A percentile compares a stretch with the other conserved stretches of the same genome.
These are phyloP conservation scores for Grigorovia humatica DNA, from an alignment of 805 yeast species.

Conservation along the genomic window DNA sequence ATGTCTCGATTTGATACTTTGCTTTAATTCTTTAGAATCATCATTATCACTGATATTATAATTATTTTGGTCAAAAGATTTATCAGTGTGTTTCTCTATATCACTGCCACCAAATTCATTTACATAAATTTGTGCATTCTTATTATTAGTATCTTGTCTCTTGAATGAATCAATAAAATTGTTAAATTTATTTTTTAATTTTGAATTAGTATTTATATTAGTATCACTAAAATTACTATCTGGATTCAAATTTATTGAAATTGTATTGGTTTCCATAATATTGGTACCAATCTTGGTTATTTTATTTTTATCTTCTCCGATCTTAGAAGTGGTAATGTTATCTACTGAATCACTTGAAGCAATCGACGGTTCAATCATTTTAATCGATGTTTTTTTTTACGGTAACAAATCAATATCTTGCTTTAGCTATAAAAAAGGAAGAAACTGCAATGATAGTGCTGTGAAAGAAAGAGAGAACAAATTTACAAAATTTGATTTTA, in stretches of 20 bases:
- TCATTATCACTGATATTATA: not conserved
- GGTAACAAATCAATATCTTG: too few relatives aligned
- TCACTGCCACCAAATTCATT: not conserved
- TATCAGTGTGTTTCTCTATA: not conserved
- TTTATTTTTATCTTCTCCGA: not conserved
- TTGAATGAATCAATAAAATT: slow-evolving; percentile 15
- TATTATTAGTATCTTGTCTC: slow-evolving; percentile 5
- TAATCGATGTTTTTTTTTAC: too few relatives aligned
- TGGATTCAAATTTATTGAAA: not conserved
- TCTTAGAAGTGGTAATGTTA: not conserved
- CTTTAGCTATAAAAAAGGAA: too few relatives aligned
- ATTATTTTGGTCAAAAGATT: not conserved
- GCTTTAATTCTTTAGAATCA: slow-evolving; percentile 21
- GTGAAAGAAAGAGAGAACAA: too few relatives aligned
- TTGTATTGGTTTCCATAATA: not conserved
- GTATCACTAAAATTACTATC: not conserved
- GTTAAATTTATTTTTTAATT: slow-evolving; percentile 8
- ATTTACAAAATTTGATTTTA: too few relatives aligned
- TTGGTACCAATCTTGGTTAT: not conserved
- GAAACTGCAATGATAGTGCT: too few relatives aligned
- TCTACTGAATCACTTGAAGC: not conserved
- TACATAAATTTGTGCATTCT: not conserved
- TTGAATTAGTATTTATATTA: slow-evolving; percentile 7
- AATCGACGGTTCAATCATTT: not conserved
- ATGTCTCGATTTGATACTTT: slow-evolving; percentile 38